Evolutionary conservation across 1,139 yeast genomes (phyloP).

Genomic region (Kodamaea anthophila): DNA sequence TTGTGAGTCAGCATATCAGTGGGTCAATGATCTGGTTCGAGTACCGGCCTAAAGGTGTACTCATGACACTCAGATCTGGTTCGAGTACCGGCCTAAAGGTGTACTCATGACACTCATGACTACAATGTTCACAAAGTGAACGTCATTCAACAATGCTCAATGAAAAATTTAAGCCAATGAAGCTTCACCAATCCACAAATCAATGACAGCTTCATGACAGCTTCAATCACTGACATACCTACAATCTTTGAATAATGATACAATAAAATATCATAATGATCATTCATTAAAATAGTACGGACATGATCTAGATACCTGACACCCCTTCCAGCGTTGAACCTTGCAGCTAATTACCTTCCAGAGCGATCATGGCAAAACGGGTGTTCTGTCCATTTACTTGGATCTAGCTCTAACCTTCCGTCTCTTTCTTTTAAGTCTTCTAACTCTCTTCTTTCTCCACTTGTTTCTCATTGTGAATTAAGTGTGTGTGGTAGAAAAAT

Average conservation of each 20-base stretch:
- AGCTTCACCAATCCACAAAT: too few relatives aligned
- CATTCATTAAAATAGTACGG: slow-evolving; percentile 10
- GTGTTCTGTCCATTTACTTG: slow-evolving; percentile 63
- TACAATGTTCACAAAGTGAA: too few relatives aligned
- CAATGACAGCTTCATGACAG: background rate
- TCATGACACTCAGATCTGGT: too few relatives aligned
- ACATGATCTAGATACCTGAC: slow-evolving; percentile 12
- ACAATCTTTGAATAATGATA: too few relatives aligned
- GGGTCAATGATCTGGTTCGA: too few relatives aligned
- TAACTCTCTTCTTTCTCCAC: slow-evolving; percentile 99
- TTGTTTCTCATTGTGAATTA: slow-evolving; percentile 70
- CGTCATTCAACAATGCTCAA: too few relatives aligned
- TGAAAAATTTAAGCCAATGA: too few relatives aligned
- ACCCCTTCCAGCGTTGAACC: slow-evolving; percentile 1
- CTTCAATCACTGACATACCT: slow-evolving; percentile 3
- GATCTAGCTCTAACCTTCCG: slow-evolving; percentile 99
- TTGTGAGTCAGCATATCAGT: too few relatives aligned
- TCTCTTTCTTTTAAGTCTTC: slow-evolving; percentile 99
- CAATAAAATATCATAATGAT: slow-evolving; percentile 9
- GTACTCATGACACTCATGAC: too few relatives aligned
- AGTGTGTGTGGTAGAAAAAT: slow-evolving; percentile 19
- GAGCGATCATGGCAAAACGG: slow-evolving; percentile 4
- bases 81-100: too few relatives aligned
- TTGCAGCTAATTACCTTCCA: slow-evolving; percentile 1
- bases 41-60: too few relatives aligned